Percentiles rank a stretch among this genome's conserved stretches.
phyloP scores from a whole-genome alignment of 306 rosid species.

The Elaeagnus macrophylla region DNA sequence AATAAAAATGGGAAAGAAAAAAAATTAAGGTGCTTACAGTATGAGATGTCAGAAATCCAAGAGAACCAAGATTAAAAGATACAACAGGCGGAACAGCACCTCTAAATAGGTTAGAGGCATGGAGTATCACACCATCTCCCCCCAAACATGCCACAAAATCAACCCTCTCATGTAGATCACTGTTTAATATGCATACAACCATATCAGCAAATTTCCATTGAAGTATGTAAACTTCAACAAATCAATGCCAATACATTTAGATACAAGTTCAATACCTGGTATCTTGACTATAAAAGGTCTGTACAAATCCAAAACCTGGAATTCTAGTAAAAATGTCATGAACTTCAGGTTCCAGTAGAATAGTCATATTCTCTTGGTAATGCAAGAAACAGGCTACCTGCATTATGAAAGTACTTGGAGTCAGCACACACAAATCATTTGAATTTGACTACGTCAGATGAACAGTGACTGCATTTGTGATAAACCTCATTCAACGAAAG shows the following conservation, averaged over 20 bases:
- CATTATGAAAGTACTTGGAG: slow-evolving; percentile 17
- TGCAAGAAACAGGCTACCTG: slow-evolving; percentile 79
- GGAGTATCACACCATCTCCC: slow-evolving; percentile 98
- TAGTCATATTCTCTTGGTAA: slow-evolving; percentile 80
- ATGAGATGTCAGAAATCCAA: slow-evolving; percentile 95
- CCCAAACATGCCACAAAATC: slow-evolving; percentile 99
- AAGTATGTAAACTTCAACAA: slow-evolving; percentile 10
- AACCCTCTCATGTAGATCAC: slow-evolving; percentile 91
- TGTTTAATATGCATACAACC: slow-evolving; percentile 36
- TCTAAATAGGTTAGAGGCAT: slow-evolving; percentile 83
- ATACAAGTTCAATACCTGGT: slow-evolving; percentile 49
- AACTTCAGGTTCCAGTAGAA: slow-evolving; percentile 90
- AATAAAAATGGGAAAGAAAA: slow-evolving; percentile 17
- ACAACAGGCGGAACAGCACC: slow-evolving; percentile 91
- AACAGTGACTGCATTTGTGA: too few relatives aligned
- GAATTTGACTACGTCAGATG: neutral
- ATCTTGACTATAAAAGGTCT: slow-evolving; percentile 92
- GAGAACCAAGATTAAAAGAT: slow-evolving; percentile 96
- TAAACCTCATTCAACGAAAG: too few relatives aligned
- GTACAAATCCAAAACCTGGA: slow-evolving; percentile 95
- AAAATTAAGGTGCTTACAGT: slow-evolving; percentile 39
- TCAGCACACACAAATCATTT: neutral
- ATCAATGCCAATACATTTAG: slow-evolving; percentile 15
- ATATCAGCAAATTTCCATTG: slow-evolving; percentile 24
- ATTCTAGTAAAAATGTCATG: slow-evolving; percentile 89